Evolutionary conservation across 2,329 filamentous ascomycete species (phyloP).

Genomic region (Triangularia setosa): DNA sequence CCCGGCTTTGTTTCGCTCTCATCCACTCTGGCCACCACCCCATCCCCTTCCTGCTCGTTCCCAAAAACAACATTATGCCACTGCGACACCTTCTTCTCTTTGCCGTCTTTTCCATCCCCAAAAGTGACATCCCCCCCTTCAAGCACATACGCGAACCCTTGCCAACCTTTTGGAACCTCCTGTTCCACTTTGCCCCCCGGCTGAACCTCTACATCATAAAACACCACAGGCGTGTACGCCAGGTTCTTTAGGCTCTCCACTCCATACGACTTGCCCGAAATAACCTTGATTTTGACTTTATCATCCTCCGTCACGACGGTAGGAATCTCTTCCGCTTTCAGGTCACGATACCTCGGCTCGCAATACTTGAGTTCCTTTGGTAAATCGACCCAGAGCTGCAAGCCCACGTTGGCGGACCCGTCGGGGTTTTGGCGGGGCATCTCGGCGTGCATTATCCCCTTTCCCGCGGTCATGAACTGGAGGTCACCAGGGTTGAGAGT

Average conservation of each 20-base stretch:
- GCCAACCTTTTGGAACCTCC: constrained; percentile 75
- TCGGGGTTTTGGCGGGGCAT: constrained; percentile 81
- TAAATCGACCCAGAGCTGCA: constrained; percentile 95
- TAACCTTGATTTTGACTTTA: constrained; percentile 80
- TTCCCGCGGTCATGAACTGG: constrained; percentile 96
- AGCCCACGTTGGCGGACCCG: constrained; percentile 73
- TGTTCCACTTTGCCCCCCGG: constrained; percentile 78
- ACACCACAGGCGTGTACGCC: constrained; percentile 96
- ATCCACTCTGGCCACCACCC: constrained; percentile 66
- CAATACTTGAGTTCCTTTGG: constrained; percentile 77
- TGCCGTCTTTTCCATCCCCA: constrained; percentile 39
- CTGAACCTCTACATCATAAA: constrained; percentile 75
- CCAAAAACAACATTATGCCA: constrained; percentile 91
- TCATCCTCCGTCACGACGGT: constrained; percentile 65
- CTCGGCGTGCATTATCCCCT: constrained; percentile 90
- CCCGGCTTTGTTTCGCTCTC: constrained; percentile 57
- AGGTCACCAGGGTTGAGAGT: constrained; percentile 84
- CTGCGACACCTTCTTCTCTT: constrained; percentile 54
- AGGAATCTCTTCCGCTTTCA: constrained; percentile 76
- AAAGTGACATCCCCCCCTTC: constrained; percentile 62
- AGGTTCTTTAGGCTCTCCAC: constrained; percentile 85
- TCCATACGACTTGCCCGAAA: constrained; percentile 78
- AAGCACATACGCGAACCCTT: constrained; percentile 85
- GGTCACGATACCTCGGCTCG: constrained; percentile 88
- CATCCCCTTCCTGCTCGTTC: constrained; percentile 70